phyloP scores from a whole-genome alignment of 2,329 filamentous ascomycete species.

The Diplodia intermedia region DNA sequence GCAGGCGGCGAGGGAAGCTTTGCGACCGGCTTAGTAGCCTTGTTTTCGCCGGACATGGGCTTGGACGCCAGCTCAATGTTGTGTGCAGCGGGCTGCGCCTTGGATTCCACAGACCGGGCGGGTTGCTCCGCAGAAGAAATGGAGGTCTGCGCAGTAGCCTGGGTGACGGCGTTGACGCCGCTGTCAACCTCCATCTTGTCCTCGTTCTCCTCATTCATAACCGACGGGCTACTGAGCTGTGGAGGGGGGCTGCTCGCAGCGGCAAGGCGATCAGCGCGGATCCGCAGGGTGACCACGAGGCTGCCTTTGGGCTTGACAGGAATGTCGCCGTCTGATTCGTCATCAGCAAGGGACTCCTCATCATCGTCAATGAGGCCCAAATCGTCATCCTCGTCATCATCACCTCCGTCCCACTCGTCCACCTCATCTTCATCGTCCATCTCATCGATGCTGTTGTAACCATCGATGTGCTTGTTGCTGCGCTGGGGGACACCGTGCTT shows the following conservation, averaged over 20 bases:
- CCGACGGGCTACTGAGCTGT: slow-evolving; percentile 21
- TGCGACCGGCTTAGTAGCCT: not conserved
- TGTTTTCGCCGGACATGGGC: not conserved
- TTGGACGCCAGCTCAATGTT: not conserved
- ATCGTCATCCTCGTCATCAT: slow-evolving; percentile 73
- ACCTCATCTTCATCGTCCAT: slow-evolving; percentile 72
- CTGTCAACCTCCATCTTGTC: slow-evolving; percentile 13
- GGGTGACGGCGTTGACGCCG: not conserved
- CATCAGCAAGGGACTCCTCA: slow-evolving; percentile 51
- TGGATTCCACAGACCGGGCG: not conserved
- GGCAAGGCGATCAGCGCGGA: slow-evolving; percentile 21
- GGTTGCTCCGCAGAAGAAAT: not conserved
- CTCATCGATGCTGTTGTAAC: slow-evolving; percentile 67
- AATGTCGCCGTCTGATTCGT: slow-evolving; percentile 50
- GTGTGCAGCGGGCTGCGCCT: not conserved
- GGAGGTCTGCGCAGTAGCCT: not conserved
- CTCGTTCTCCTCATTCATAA: not conserved
- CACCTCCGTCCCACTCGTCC: slow-evolving; percentile 76
- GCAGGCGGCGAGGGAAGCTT: slow-evolving; percentile 29
- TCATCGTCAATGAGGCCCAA: slow-evolving; percentile 65
- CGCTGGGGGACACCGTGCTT: slow-evolving; percentile 41
- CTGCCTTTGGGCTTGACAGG: slow-evolving; percentile 22
- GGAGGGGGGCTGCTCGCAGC: slow-evolving; percentile 24
- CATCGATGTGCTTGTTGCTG: slow-evolving; percentile 56
- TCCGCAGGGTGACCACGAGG: slow-evolving; percentile 23